Evolutionary conservation across 257 asterid species (phyloP), one percentile per base, ranked within the genome.

Genomic region (Coffea canephora): DNA sequence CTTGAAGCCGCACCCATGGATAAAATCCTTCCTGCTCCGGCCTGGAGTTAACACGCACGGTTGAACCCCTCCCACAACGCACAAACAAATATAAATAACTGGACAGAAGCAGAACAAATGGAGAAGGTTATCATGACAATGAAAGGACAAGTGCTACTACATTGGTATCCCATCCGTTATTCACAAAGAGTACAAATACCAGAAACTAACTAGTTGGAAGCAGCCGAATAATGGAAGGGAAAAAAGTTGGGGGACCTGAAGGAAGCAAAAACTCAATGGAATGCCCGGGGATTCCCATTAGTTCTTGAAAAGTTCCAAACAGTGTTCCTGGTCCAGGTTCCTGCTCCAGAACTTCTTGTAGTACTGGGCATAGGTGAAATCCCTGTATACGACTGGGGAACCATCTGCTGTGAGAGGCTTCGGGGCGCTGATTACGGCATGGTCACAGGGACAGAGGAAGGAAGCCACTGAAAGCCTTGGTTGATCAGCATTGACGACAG

Each of bases 271-370:
- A 55, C 21, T 66, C 6, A n/a, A 36, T 7, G 16, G 19, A 62
- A 21, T 59, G 27, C 36, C 21, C 31, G 34, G 39, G 5, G 2
- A 41, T 21, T 72, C 12, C 9, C 10, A 11, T 74, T 88, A 91
- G 81, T 87, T 90, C 91, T 85, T 88, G 89, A 95, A 95, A 64
- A 88, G 90, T 69, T 95, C 92, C 88, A 95, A 81, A 65, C 98
- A 89, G 71, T 95, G 98, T 57, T 93, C 93, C 49, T 90, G 93
- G 78, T 93, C 96, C 69, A 95, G 83, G 79, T 90, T 84, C 82
- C 96, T 77, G 89, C 97, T 95, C 99, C 99, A 95, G 79, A 95
- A 95, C 86, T 87, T 91, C 0, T 85, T 86, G 89, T 95, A 95
- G 64, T 95, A 95, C 92, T 93, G 98, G 0, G 90, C 87, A 77